Evolutionary conservation across 2,329 filamentous ascomycete genomes (phyloP), one percentile per base, ranked within the genome.

Genomic region (Colletotrichum viniferum): DNA sequence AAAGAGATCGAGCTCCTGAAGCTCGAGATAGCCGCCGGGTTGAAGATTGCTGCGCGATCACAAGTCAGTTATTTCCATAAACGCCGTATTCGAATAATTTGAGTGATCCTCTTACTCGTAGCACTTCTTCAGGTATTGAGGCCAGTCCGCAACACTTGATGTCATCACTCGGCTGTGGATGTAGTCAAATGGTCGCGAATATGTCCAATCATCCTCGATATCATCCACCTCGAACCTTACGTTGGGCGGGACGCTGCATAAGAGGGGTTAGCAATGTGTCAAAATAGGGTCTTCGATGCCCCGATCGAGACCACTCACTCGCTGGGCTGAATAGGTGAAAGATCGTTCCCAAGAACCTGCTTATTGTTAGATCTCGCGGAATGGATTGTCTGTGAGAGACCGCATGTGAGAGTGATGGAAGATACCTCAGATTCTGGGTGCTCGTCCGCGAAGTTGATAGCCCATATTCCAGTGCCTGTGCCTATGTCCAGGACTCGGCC

Each of bases 21-120:
- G 65, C 72, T 89, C 87, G 16, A 87, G 79, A 79, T 81, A 86
- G 43, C 85, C 87, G 52, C 86, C 87, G 1, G 86, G 86, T 16
- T 80, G 79, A 5, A 85, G 79, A 72, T 82, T 85, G 76, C 73
- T 73, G 3, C 5, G 9, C 2, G 1, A 18, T 64, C 30, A 12
- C 14, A 8, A 16, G 13, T 43, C 43, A 36, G 4, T 16, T 14
- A 21, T 21, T 3, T 4, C 3, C 5, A 4, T 4, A 30, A 6
- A 34, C 4, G 32, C 32, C 10, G 32, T 12, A 34, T 12, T 28
- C 26, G 26, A 26, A 26, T 4, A 26, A 26, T 26, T 26, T 26
- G 26, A 26, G 26, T 26, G 26, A 26, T 26, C 4, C 26, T 28
- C 7, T 30, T 30, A 69, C 70, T 72, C 55, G 8, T 34, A 72